Percentiles rank a stretch among this genome's conserved stretches.
These are phyloP conservation scores for Annona squamosa DNA, from an alignment of 164 flowering plant species.

Conservation along the genomic window DNA sequence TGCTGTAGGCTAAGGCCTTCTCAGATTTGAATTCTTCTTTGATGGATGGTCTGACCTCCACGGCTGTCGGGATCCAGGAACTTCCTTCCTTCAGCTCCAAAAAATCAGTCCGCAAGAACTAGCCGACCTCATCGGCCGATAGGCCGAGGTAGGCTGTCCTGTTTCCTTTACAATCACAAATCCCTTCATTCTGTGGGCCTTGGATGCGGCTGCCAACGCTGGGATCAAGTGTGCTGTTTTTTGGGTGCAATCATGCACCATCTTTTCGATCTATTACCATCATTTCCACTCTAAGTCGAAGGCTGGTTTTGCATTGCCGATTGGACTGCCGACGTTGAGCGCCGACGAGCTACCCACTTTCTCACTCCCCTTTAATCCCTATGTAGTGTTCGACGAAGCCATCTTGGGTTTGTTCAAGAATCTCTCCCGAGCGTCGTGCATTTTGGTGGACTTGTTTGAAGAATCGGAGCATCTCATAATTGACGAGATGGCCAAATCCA, in stretches of 20 bases:
- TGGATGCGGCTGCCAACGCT: conserved; percentile 46
- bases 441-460: conserved; percentile 52
- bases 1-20: conserved; percentile 42
- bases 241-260: conserved; percentile 75
- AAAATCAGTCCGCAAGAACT: conserved; percentile 28
- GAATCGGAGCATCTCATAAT: conserved; percentile 54
- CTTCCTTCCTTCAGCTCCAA: conserved; percentile 36
- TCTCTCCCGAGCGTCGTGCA: conserved; percentile 41
- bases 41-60: conserved; percentile 45
- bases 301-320: conserved; percentile 14
- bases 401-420: conserved; percentile 50
- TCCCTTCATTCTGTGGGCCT: conserved; percentile 73
- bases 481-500: conserved; percentile 32
- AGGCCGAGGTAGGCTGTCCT: conserved; percentile 35
- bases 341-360: conserved; percentile 58
- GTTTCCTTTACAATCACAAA: conserved; percentile 61
- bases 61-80: conserved; percentile 30
- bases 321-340: conserved; percentile 42
- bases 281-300: conserved; percentile 17
- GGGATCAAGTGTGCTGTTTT: conserved; percentile 51
- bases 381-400: conserved; percentile 18
- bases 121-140: conserved; percentile 25
- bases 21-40: conserved; percentile 58
- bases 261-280: conserved; percentile 51
- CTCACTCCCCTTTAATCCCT: conserved; percentile 44